Conservation (phyloP, 1,284 basidiomycete genomes). For the Cerioporus squamosus region DNA sequence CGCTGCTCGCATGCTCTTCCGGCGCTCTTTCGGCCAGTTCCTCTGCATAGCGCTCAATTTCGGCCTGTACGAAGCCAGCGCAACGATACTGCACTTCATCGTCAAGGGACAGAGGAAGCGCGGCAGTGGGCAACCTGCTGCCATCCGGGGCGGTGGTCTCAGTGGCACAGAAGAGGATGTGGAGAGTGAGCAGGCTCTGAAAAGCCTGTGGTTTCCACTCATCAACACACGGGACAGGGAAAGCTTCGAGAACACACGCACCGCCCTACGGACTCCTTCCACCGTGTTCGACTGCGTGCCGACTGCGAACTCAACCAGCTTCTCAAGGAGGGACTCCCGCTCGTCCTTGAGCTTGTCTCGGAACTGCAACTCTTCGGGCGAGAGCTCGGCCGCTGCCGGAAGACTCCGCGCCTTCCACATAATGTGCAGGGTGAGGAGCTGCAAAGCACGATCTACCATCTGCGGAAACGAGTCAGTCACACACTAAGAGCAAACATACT, state of each 20-base stretch:
- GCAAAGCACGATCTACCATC: conserved; percentile 86
- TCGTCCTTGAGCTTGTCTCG: conserved; percentile 69
- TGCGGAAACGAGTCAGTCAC: conserved; percentile 34
- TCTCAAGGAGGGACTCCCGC: conserved; percentile 67
- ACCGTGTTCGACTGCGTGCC: conserved; percentile 84
- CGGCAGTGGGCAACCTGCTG: conserved; percentile 48
- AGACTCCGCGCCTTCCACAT: conserved; percentile 82
- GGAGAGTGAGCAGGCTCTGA: conserved; percentile 79
- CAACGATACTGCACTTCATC: conserved; percentile 88
- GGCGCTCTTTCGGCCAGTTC: conserved; percentile 46
- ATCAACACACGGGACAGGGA: background rate
- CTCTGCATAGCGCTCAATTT: conserved; percentile 86
- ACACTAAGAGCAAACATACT: background rate
- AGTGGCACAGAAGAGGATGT: conserved; percentile 74
- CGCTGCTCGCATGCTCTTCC: conserved; percentile 28
- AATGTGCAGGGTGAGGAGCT: conserved; percentile 79
- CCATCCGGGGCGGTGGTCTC: conserved; percentile 50
- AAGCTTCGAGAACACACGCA: conserved; percentile 40
- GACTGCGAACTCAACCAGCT: conserved; percentile 81
- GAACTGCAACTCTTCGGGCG: conserved; percentile 59
- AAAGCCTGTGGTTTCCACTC: conserved; percentile 65
- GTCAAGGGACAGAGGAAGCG: conserved; percentile 68
- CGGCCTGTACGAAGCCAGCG: conserved; percentile 84
- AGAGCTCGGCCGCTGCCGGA: conserved; percentile 46
- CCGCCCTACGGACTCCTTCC: conserved; percentile 80